Conservation (phyloP, 1,139 yeast species). For the Geotrichum citri-aurantii region DNA sequence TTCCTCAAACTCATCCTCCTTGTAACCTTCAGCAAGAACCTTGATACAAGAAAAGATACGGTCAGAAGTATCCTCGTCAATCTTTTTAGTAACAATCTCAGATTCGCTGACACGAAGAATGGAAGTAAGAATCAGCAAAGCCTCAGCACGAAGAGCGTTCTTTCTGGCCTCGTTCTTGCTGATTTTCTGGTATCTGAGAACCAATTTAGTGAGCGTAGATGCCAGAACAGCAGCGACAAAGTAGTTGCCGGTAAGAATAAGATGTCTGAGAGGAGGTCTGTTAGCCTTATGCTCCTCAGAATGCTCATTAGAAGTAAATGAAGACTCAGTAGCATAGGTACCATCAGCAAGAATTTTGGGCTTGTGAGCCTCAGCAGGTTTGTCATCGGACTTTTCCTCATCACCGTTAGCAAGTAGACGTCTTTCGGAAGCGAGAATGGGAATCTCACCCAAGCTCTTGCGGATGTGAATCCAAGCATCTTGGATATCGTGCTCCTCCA, state of each 20-base stretch:
- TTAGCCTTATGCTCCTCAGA: conserved; percentile 35
- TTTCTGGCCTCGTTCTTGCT: conserved; percentile 47
- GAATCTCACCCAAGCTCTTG: conserved; percentile 81
- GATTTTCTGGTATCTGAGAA: conserved; percentile 65
- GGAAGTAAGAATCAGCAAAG: conserved; percentile 85
- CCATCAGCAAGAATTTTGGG: conserved; percentile 96
- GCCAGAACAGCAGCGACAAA: conserved; percentile 86
- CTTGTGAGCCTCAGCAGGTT: conserved; percentile 42
- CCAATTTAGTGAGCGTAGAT: conserved; percentile 82
- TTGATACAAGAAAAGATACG: conserved; percentile 81
- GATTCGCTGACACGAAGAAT: conserved; percentile 86
- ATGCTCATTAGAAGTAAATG: conserved; percentile 46
- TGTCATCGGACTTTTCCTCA: conserved; percentile 34
- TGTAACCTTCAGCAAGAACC: conserved; percentile 62
- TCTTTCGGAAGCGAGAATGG: conserved; percentile 73
- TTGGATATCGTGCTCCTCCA: conserved; percentile 67
- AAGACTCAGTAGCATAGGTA: conserved; percentile 95
- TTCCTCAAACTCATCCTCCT: conserved; percentile 47
- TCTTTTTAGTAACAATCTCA: conserved; percentile 63
- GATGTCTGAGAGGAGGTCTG: conserved; percentile 71
- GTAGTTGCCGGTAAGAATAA: conserved; percentile 82
- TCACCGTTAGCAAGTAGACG: conserved; percentile 38
- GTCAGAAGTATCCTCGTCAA: conserved; percentile 94
- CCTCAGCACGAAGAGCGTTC: conserved; percentile 92
- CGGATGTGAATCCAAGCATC: conserved; percentile 86